Percentiles rank a stretch among this genome's conserved stretches.
phyloP scores from a whole-genome alignment of 1,284 basidiomycete genomes.

The Cystobasidium sp. region DNA sequence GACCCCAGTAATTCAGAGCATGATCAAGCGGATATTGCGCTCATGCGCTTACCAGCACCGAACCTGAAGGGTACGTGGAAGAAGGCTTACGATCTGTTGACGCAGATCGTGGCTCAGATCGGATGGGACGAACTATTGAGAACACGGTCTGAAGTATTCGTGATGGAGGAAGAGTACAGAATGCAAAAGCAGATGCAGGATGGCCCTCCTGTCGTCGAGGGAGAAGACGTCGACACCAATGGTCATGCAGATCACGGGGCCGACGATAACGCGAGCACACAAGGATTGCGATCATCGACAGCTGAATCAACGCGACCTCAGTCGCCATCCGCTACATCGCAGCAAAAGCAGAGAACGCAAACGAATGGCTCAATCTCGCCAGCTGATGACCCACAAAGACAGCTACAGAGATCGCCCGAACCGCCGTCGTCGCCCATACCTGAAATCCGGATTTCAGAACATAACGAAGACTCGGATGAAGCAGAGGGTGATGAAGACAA shows the following conservation, averaged over 20 bases:
- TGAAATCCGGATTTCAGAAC: conserved; percentile 40
- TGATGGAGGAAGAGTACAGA: conserved; percentile 99
- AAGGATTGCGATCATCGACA: conserved; percentile 12
- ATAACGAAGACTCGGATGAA: conserved; percentile 21
- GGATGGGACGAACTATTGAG: conserved; percentile 99
- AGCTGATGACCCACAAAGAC: background rate
- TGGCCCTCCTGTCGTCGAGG: conserved; percentile 41
- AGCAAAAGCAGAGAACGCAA: conserved; percentile 11
- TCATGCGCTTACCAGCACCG: conserved; percentile 90
- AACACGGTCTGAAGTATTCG: conserved; percentile 90
- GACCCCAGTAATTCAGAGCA: conserved; percentile 58
- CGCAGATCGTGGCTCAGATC: conserved; percentile 85
- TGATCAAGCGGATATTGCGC: conserved; percentile 86
- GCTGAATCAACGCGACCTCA: background rate
- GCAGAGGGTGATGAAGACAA: conserved; percentile 8
- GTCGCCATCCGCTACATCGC: background rate
- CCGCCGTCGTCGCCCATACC: conserved; percentile 41
- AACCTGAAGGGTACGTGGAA: conserved; percentile 94
- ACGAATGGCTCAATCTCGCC: conserved; percentile 26
- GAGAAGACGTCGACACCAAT: background rate
- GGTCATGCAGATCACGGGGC: conserved; percentile 9
- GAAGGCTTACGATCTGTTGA: conserved; percentile 87
- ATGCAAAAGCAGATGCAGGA: conserved; percentile 60
- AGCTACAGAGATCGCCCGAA: conserved; percentile 25
- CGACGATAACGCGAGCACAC: conserved; percentile 42